phyloP scores from a whole-genome alignment of 2,329 filamentous ascomycete genomes.

The Colletotrichum costaricense region DNA sequence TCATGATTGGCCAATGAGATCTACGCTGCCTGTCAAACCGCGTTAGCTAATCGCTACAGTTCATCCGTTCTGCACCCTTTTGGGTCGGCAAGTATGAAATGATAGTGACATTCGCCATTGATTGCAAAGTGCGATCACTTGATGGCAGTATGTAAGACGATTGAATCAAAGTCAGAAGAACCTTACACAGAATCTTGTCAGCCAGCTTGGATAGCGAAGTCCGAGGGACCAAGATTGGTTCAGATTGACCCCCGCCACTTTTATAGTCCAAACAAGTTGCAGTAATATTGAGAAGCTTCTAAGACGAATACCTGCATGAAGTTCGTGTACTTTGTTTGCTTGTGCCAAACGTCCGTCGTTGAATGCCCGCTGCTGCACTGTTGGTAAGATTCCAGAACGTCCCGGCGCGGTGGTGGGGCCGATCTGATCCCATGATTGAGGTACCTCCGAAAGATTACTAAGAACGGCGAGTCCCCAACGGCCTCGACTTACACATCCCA shows the following conservation, averaged over 20 bases:
- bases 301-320: background rate
- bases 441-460: constrained; percentile 6
- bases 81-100: background rate
- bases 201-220: background rate
- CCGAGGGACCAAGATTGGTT: background rate
- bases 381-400: background rate
- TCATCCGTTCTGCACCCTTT: background rate
- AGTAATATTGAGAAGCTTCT: background rate
- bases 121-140: background rate
- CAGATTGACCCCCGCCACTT: background rate
- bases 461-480: background rate
- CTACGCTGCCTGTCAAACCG: background rate
- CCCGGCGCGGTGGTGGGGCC: constrained; percentile 9
- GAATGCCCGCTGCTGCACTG: background rate
- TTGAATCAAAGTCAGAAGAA: no score
- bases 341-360: background rate
- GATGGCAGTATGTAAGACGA: no score
- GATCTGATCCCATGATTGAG: background rate
- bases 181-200: background rate
- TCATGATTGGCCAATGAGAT: constrained; percentile 32
- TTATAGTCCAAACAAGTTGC: background rate
- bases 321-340: no score
- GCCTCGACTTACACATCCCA: background rate
- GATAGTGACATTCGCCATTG: background rate
- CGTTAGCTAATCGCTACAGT: constrained; percentile 18